Percentiles rank a stretch among this genome's conserved stretches.
phyloP scores from a whole-genome alignment of 495 filamentous ascomycete genomes.

The Daldinia bambusicola region DNA sequence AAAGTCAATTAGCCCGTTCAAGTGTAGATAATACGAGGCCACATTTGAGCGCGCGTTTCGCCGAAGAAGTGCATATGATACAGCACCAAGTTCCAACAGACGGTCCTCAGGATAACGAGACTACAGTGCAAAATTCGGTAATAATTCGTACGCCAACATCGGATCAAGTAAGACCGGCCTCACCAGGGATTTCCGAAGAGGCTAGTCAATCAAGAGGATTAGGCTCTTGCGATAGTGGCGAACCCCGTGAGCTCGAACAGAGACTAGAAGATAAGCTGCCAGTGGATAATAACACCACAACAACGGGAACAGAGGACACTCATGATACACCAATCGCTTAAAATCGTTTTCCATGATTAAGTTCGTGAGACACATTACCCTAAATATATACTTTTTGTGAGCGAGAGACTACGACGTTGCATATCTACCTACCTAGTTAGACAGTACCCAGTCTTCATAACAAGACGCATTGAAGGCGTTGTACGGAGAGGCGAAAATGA shows the following conservation, averaged over 20 bases:
- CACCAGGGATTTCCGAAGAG: constrained; percentile 12
- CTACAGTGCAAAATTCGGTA: background rate
- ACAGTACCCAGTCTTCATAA: background rate
- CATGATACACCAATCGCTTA: background rate
- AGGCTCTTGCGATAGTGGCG: constrained; percentile 24
- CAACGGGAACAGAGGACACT: background rate
- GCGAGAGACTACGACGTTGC: background rate
- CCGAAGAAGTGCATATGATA: constrained; percentile 44
- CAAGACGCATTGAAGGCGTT: background rate
- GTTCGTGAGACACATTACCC: background rate
- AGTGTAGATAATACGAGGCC: constrained; percentile 25
- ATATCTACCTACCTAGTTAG: background rate
- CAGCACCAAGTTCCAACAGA: constrained; percentile 20
- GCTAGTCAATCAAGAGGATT: constrained; percentile 1
- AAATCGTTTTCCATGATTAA: background rate
- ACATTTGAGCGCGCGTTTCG: constrained; percentile 37
- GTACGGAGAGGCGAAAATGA: background rate
- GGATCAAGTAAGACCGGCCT: constrained; percentile 5
- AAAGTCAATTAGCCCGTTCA: constrained; percentile 14
- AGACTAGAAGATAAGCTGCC: constrained; percentile 37
- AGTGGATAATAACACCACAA: background rate
- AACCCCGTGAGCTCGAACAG: constrained; percentile 39
- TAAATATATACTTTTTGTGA: background rate
- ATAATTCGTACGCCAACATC: constrained; percentile 11
- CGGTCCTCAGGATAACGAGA: constrained; percentile 20